Base-by-base conservation (phyloP, 2,329 filamentous ascomycete species). In the Didymella pinodella region DNA sequence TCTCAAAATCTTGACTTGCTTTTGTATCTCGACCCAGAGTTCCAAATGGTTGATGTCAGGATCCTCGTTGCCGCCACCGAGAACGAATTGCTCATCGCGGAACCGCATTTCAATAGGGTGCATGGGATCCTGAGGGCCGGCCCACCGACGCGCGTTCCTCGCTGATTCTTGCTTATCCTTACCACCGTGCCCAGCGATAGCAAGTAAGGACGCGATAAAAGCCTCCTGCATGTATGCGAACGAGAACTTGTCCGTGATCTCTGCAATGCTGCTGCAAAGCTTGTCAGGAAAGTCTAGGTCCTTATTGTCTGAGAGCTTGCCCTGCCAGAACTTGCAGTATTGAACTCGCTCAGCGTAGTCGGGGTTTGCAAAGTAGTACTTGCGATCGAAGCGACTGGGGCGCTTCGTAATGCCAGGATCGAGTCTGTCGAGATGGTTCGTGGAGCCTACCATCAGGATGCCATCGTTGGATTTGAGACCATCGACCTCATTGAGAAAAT, bases 401-500 rank as follows among this genome's bases (percentile, higher is more conserved):
- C 81, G 76, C 71, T 82, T 82, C 14, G 76, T 68, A 46, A 83
- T 88, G 20, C 88, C 88, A 0, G 88, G 88, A 63, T 91, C 88
- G 5, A 91, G 77, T 1, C 83, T 81, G 34, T 91, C 88, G 5
- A 91, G 80, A 64, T 83, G 80, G 67, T 90, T 90, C 0, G 88
- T 90, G 52, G 83, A 86, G 29, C 85, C 87, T 28, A 90, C 81
- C 78, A 91, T 89, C 65, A 90, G 84, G 51, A 91, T 90, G 11
- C 89, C 89, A 63, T 91, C 86, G 63, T 91, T 91, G 62, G 81
- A 84, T 65, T 86, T 85, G 11, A 91, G 83, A 0, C 89, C 89
- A 62, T 91, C 89, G 3, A 91, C 85, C 73, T 91, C 88, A 70
- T 91, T 91, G 47, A 91, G 80, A 76, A 91, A 91, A 78, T 90